These are phyloP conservation scores for Boechera stricta DNA, from an alignment of 345 rosid species.

Conservation along the genomic window DNA sequence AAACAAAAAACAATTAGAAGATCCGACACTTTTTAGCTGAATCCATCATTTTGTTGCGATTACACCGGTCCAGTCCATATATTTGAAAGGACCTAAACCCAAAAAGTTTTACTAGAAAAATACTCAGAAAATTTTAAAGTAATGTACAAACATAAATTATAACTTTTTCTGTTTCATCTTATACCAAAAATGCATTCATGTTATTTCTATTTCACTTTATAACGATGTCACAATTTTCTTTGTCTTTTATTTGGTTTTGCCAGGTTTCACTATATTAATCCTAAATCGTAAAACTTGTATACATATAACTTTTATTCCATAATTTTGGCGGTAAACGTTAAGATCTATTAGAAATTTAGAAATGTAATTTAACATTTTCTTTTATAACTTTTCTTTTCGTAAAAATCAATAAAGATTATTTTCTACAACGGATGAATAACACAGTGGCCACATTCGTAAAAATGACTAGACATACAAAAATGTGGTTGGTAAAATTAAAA, in stretches of 20 bases:
- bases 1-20: background rate
- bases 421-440: background rate
- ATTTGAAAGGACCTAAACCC: background rate
- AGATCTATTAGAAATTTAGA: background rate
- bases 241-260: background rate
- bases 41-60: background rate
- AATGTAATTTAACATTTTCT: background rate
- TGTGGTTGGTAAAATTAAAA: no score
- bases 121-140: background rate
- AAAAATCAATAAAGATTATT: background rate
- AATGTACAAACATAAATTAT: background rate
- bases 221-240: background rate
- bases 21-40: background rate
- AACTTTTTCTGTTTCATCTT: background rate
- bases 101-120: background rate
- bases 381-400: background rate
- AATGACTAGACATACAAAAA: slow-evolving; percentile 1
- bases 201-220: background rate
- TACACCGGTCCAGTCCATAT: background rate
- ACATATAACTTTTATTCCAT: background rate
- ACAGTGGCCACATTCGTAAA: background rate
- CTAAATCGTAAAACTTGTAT: background rate
- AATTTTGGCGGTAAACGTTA: background rate
- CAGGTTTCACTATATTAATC: background rate
- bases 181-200: background rate